Conservation (phyloP, 2,329 filamentous ascomycete species). For the Fusarium agapanthi region DNA sequence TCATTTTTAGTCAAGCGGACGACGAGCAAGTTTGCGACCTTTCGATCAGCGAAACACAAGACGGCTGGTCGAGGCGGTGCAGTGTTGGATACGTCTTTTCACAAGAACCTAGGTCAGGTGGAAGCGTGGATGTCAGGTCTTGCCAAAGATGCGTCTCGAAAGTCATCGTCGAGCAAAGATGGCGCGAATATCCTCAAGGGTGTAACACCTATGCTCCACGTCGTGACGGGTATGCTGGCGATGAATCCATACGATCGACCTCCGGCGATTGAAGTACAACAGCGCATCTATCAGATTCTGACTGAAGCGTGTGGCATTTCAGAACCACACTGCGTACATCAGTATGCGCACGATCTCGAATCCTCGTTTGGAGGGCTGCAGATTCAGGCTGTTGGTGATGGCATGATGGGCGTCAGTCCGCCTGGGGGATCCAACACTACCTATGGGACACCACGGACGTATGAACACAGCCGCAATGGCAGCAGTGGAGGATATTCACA, state of each 20-base stretch:
- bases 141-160: conserved; percentile 65
- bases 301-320: conserved; percentile 56
- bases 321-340: conserved; percentile 64
- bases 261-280: conserved; percentile 60
- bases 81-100: conserved; percentile 75
- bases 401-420: background rate
- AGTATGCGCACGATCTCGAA: conserved; percentile 51
- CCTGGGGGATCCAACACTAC: conserved; percentile 40
- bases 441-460: conserved; percentile 43
- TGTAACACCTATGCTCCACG: conserved; percentile 60
- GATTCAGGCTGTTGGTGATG: conserved; percentile 25
- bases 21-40: conserved; percentile 70
- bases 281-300: conserved; percentile 61
- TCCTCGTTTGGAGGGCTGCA: conserved; percentile 38
- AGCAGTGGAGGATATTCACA: conserved; percentile 50
- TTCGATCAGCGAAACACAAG: conserved; percentile 73
- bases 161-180: conserved; percentile 48
- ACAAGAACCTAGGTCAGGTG: conserved; percentile 74
- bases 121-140: conserved; percentile 72
- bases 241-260: conserved; percentile 62
- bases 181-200: conserved; percentile 59
- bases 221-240: conserved; percentile 65
- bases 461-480: conserved; percentile 44
- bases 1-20: conserved; percentile 75
- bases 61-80: conserved; percentile 65